Base-by-base conservation (phyloP, 1,139 yeast genomes). In the Arxiozyma telluris region DNA sequence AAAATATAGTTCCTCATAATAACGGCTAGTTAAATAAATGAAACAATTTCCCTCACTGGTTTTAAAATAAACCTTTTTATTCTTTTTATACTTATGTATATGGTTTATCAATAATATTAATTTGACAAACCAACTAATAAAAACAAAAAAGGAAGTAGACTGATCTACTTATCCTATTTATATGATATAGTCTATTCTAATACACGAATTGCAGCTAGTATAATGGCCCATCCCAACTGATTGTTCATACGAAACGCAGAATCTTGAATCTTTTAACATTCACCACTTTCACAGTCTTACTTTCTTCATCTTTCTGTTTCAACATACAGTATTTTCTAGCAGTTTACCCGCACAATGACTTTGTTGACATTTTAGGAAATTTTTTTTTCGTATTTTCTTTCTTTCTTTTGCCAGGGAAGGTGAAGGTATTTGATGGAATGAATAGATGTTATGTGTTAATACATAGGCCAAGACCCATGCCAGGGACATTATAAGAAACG, bases 301-400 rank as follows among this genome's bases (percentile, higher is more conserved):
- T 34, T 34, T 15, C 39, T 12, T 15, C 12, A 34, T 34, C 5
- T 34, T 8, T 5, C 30, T 27, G 11, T 27, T 8, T 23, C 25
- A 23, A 23, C 2, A 34, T 34, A 12, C 8, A 34, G 8, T 15
- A 34, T 34, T 34, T 15, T 12, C n/a, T 3, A n/a, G 5, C 2
- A 12, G 8, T 45, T 46, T 46, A 46, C 49, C 49, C 49, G 49
- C 49, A 46, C 43, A 46, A 15, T 21, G 18, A 25, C 34, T 17
- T 15, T 15, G 39, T 34, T 15, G 39, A 12, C 6, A 15, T 34
- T 34, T 34, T 15, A 15, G 39, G n/a, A 34, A 34, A 34, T 34
- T 15, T 34, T 34, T 34, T 34, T 34, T 34, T 27, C 30, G 11
- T 27, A 27, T 4, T 34, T 34, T 34, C n/a, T 34, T 34, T 34